Base-by-base conservation (phyloP, 1,284 basidiomycete species). In the Ceratorhiza oryzae-sativae region DNA sequence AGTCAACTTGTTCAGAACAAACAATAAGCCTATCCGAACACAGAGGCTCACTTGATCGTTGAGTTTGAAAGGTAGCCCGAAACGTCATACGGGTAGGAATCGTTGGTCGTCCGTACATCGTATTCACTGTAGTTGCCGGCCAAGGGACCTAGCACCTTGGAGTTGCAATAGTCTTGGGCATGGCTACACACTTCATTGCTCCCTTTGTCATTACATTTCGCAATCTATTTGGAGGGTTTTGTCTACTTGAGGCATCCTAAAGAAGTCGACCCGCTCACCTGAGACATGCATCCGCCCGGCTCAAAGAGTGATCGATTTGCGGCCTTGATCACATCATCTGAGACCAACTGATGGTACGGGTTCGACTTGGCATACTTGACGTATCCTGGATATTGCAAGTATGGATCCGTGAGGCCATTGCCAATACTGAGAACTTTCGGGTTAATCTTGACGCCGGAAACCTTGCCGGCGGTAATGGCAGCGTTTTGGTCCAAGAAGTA, bases 401-500 rank as follows among this genome's bases (percentile, higher is more conserved):
- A 78, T 0, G 87, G 87, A 75, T 88, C 86, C 2, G 87, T 88
- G n/a, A 89, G 79, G 5, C 88, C 88, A 76, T 88, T 84, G 4
- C 88, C 88, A 53, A 90, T 83, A 30, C 87, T 86, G 23, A 90
- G 83, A 18, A 85, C 83, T 76, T 88, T 84, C 20, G 90, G 82
- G 77, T 90, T 87, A 60, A 90, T 83, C n/a, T 79, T 79, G 10
- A 83, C 77, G 15, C 86, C 77, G 9, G 81, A 81, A 10, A 85
- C 82, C n/a, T 82, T 79, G n/a, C 48, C 20, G 41, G 81, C 80
- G 73, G 61, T 60, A 41, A 89, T 87, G 18, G 83, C 85, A 18
- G 82, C 80, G 75, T 90, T 90, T 77, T 90, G 87, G 41, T 83
- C 78, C 48, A 87, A 79, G 81, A 91, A 76, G 73, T 79, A 79